Base-by-base conservation (phyloP, 2,329 filamentous ascomycete genomes). In the Didymella segeticola region DNA sequence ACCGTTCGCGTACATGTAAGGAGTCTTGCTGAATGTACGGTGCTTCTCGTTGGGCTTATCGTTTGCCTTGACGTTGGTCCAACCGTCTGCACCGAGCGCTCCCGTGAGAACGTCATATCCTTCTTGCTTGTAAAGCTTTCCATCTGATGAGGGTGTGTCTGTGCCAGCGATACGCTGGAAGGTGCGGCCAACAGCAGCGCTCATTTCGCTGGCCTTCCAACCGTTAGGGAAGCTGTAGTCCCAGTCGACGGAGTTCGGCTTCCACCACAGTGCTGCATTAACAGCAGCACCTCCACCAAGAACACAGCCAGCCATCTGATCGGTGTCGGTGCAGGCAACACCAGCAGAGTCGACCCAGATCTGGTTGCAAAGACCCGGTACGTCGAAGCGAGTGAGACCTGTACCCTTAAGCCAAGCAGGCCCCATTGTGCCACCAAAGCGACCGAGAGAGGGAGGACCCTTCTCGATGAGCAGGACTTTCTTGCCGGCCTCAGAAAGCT, bases 161-260 rank as follows among this genome's bases (percentile, higher is more conserved):
- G 87, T 90, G 26, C 88, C 88, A 0, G 87, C 87, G 57, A 90
- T 91, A n/a, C 87, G 82, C 29, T 79, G 76, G 69, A 90, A 91
- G 6, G 88, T 84, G 34, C 84, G 82, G 23, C 82, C 74, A 5
- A 86, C 83, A 1, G 88, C 83, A 20, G 76, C 69, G 55, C 77
- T 75, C 68, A 91, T 82, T 61, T 91, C 87, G 5, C 75, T 69
- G 15, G 84, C 80, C 72, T 88, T 86, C 89, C 89, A 92, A 25
- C 88, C 89, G 1, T 76, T 60, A 1, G 89, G 89, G 77, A 89
- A 92, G 70, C 89, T 88, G 69, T 83, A 80, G 68, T 91, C 86
- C 78, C 88, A 91, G 68, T 91, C 89, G 7, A 77, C 70, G 5
- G 82, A 79, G 56, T 86, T 83, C 0, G 89, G 81, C 70, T 83